Base-by-base conservation (phyloP, 2,329 filamentous ascomycete species). In the Verticillium nonalfalfae region DNA sequence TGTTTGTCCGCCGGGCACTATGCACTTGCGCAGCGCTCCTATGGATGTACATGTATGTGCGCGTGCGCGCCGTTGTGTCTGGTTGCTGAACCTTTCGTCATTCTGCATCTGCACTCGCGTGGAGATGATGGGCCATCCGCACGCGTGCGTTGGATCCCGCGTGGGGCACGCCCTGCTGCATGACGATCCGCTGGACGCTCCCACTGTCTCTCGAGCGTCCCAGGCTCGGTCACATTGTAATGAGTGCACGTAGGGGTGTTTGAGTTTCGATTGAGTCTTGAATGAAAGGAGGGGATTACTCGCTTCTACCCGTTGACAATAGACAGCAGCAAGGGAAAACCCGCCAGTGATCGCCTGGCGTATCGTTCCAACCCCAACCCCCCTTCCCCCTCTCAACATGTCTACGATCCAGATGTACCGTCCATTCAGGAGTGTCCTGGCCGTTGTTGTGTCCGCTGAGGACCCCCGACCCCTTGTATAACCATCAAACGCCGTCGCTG, bases 81-180 rank as follows among this genome's bases (percentile, higher is more conserved):
- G 45, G 45, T 18, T 21, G 7, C 39, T 14, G 39, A 11, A 40
- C 15, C n/a, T 18, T n/a, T 50, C 45, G 45, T 50, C 45, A 50
- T 50, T 21, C 45, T 50, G 45, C 45, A 50, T 50, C 45, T 50
- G 45, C 45, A 50, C 18, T n/a, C 45, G 45, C 45, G 45, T 50
- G 45, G 45, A 50, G 45, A 50, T 21, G 45, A 50, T 50, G 45
- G 18, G 18, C 35, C 45, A 50, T 21, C 45, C 10, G 11, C 45
- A 26, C 26, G 26, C 26, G 3, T 26, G 45, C 26, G 45, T 56
- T 63, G 61, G 62, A 57, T 61, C 60, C 57, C 13, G 40, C 57
- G 55, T 59, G 57, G 62, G 57, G 60, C 52, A 26, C 26, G 38
- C 10, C 4, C 45, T 18, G 45, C 18, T 50, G 45, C 45, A 50